These are phyloP conservation scores for Ensete ventricosum DNA, from an alignment of 176 grass and related monocot species.

Conservation along the genomic window DNA sequence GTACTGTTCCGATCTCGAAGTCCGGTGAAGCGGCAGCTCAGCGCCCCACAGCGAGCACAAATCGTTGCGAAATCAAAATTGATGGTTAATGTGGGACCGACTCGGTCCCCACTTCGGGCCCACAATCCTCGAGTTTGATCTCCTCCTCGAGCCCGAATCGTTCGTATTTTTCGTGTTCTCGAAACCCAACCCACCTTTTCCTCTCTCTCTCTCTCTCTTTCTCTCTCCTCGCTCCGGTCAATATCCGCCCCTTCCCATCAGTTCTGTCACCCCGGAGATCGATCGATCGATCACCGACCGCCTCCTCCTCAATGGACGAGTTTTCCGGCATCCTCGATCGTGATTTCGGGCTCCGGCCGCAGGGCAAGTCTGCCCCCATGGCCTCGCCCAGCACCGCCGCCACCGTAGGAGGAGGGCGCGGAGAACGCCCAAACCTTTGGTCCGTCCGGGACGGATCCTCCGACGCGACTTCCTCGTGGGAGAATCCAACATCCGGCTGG, in stretches of 20 bases:
- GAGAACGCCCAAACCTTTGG: no score
- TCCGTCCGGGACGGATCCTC: conserved; percentile 3
- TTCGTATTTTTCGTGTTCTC: no score
- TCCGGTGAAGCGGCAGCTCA: no score
- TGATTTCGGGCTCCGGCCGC: conserved; percentile 66
- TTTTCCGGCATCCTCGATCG: conserved; percentile 63
- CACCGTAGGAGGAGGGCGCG: not conserved
- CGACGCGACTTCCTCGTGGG: conserved; percentile 14
- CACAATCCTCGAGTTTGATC: no score
- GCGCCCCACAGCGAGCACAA: no score
- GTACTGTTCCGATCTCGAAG: no score
- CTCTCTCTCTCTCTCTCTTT: not conserved
- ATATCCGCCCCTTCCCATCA: not conserved
- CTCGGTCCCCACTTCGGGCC: no score
- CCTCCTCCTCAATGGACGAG: conserved; percentile 48
- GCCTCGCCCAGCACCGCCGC: conserved; percentile 34
- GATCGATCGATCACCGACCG: not conserved
- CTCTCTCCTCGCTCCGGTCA: conserved; percentile 18
- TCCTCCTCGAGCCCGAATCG: no score
- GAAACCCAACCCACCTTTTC: not conserved
- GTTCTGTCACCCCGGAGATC: not conserved
- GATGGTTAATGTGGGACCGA: no score
- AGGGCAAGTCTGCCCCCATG: conserved; percentile 32
- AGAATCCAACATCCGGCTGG: conserved; percentile 43
- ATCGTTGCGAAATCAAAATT: no score